Evolutionary conservation across 2,329 filamentous ascomycete genomes (phyloP), one percentile per base, ranked within the genome.

Genomic region (Ilyonectria sp.): DNA sequence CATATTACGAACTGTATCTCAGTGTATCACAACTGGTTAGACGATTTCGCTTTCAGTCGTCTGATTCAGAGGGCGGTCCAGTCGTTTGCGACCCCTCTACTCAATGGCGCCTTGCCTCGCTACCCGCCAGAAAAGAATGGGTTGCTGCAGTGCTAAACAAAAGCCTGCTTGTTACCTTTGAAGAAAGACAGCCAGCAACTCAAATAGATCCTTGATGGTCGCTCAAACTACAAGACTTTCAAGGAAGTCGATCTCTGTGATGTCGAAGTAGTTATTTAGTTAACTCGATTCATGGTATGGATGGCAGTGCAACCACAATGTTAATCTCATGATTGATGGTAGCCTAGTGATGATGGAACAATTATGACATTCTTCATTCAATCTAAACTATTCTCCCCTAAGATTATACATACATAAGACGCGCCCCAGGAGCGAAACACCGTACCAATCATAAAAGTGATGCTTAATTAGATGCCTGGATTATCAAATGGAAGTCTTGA

Each of bases 401-500:
- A 17, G 10, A 15, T n/a, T 13, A 26, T 26, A 4, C 5, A 26
- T 26, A 26, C 26, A 33, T 7, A 7, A n/a, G 19, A 17, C 8
- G 17, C 15, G 2, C n/a, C n/a, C 6, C 5, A 43, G 15, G 8
- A 43, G n/a, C 8, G 40, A 43, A n/a, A 43, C 17, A 8, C 15
- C 15, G 40, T 8, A n/a, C 5, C 40, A n/a, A 2, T 43, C 40
- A 17, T 9, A n/a, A 17, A 8, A n/a, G 17, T 43, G 15, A n/a
- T 9, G n/a, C 7, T n/a, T n/a, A 7, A 17, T 8, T n/a, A 8
- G 8, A n/a, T 21, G 15, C 6, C 17, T 15, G 50, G 2, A 5
- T 4, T 31, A 21, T 19, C 37, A 26, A 60, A 47, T 31, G 62
- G 62, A 26, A 60, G 35, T n/a, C 62, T 56, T 19, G 55, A 49